Percentiles rank a stretch among this genome's conserved stretches.
Evolutionary conservation across 129 eudicot species (phyloP).

Genomic region (Glebionis coronaria): DNA sequence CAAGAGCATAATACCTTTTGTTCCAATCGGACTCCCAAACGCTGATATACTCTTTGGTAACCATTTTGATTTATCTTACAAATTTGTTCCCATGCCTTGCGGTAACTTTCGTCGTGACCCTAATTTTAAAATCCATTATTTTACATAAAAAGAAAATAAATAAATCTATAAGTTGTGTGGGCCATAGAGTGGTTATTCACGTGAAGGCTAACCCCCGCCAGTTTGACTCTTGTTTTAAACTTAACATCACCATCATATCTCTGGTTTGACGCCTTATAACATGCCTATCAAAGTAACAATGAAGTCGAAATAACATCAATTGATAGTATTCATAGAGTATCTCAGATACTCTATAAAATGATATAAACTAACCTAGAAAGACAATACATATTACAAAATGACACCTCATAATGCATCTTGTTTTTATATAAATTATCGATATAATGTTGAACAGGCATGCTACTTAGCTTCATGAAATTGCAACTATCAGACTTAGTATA

Average conservation of each 20-base stretch:
- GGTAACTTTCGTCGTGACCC: conserved; percentile 73
- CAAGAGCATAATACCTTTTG: conserved; percentile 53
- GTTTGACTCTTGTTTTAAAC: conserved; percentile 88
- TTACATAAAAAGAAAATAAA: background rate
- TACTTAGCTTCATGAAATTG: no score
- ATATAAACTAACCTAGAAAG: no score
- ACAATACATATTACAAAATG: no score
- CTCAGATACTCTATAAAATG: no score
- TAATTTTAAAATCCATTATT: conserved; percentile 14
- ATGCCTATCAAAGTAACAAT: conserved; percentile 47
- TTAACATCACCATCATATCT: conserved; percentile 69
- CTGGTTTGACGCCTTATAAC: conserved; percentile 2
- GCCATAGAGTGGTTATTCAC: conserved; percentile 33
- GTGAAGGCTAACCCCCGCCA: conserved; percentile 96
- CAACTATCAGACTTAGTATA: no score
- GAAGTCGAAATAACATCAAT: background rate
- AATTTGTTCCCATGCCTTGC: conserved; percentile 80
- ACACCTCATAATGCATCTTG: no score
- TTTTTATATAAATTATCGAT: no score
- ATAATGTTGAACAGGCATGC: no score
- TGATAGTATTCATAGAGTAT: no score
- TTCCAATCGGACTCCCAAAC: conserved; percentile 71
- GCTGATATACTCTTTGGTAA: conserved; percentile 55
- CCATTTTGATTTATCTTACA: conserved; percentile 89
- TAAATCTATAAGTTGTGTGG: background rate